phyloP scores from a whole-genome alignment of 2,329 filamentous ascomycete genomes.

The Diplodia seriata region DNA sequence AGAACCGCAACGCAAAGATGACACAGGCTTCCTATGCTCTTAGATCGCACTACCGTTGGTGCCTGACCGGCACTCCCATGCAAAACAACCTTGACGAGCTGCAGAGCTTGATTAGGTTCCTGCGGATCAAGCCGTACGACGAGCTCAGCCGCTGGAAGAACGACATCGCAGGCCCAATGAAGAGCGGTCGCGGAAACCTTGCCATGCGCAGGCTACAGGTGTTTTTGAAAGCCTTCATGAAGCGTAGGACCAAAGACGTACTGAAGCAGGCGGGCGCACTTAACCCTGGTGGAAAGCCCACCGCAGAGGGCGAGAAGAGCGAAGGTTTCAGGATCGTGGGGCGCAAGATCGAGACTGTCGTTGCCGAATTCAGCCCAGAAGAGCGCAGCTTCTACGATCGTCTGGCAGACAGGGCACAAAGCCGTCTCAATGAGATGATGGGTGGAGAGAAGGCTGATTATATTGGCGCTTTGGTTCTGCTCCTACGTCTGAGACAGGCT shows the following conservation, averaged over 20 bases:
- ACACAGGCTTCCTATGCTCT: constrained; percentile 91
- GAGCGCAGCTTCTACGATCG: constrained; percentile 87
- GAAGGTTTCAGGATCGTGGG: constrained; percentile 87
- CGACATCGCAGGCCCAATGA: constrained; percentile 88
- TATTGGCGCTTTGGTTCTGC: constrained; percentile 87
- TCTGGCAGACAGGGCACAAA: constrained; percentile 82
- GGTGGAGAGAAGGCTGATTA: constrained; percentile 80
- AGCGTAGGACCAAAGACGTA: constrained; percentile 97
- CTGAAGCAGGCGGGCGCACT: constrained; percentile 84
- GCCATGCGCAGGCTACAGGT: constrained; percentile 87
- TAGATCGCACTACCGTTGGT: constrained; percentile 90
- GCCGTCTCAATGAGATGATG: constrained; percentile 89
- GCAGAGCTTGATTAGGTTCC: constrained; percentile 90
- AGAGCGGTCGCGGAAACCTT: constrained; percentile 85
- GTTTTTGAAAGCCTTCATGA: constrained; percentile 93
- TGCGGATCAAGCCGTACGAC: constrained; percentile 90
- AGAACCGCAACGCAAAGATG: constrained; percentile 95
- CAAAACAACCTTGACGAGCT: constrained; percentile 98
- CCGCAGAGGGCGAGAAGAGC: constrained; percentile 60
- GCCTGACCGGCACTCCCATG: constrained; percentile 93
- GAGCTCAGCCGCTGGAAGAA: constrained; percentile 87
- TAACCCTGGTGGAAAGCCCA: constrained; percentile 72
- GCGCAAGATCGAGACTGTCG: constrained; percentile 82
- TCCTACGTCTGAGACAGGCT: constrained; percentile 88
- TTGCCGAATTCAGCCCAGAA: constrained; percentile 76